A percentile compares a stretch with the other conserved stretches of the same genome.
These are phyloP conservation scores for Dipodascus geniculatus DNA, from an alignment of 805 yeast species.

Conservation along the genomic window DNA sequence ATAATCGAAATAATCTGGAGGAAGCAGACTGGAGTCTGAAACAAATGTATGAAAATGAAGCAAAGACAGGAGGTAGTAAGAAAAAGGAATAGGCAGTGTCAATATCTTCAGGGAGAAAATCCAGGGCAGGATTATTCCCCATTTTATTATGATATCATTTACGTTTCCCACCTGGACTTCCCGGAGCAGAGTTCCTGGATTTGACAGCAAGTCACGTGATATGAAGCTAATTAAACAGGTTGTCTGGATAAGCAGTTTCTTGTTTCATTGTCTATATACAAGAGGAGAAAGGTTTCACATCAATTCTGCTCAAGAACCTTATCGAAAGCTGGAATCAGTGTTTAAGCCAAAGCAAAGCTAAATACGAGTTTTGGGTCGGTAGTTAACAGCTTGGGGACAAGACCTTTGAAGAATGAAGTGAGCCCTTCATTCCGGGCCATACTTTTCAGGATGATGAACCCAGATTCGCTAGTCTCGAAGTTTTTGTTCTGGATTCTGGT, in stretches of 20 bases:
- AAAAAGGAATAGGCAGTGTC: background rate
- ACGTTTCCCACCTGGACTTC: too few species aligned
- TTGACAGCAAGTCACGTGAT: too few species aligned
- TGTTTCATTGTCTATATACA: background rate
- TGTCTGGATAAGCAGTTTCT: too few species aligned
- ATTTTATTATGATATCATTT: too few species aligned
- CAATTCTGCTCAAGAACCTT: slow-evolving; percentile 33
- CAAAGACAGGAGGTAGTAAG: background rate
- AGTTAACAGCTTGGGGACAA: slow-evolving; percentile 90
- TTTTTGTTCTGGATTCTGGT: slow-evolving; percentile 96
- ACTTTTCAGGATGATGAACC: slow-evolving; percentile 83
- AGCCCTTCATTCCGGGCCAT: slow-evolving; percentile 88
- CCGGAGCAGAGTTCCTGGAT: too few species aligned
- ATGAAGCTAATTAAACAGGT: too few species aligned
- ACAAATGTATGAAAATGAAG: background rate
- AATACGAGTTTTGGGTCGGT: slow-evolving; percentile 98
- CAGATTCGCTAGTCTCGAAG: slow-evolving; percentile 92
- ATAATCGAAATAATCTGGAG: too few species aligned
- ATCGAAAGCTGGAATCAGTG: slow-evolving; percentile 94
- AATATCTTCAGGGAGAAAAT: too few species aligned
- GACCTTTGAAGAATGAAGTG: slow-evolving; percentile 86
- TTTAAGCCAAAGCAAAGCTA: slow-evolving; percentile 95
- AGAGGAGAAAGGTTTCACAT: background rate
- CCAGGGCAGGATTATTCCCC: too few species aligned
- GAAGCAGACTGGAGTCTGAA: too few species aligned